Percentiles rank a stretch among this genome's conserved stretches.
phyloP scores from a whole-genome alignment of 2,329 filamentous ascomycete species.

The Hansfordia pulvinata region DNA sequence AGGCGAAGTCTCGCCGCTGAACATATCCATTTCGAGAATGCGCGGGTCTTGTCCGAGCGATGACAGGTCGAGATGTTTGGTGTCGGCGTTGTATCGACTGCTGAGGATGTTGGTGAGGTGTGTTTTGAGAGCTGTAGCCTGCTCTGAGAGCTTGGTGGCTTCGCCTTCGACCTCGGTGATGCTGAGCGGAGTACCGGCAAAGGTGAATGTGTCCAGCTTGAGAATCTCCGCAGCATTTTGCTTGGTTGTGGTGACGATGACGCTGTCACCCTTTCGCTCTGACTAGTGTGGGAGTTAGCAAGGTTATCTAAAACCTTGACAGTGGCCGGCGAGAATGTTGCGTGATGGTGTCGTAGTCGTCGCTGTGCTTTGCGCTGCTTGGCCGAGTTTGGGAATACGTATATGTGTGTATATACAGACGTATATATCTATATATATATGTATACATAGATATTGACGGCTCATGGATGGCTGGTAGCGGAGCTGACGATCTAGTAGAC shows the following conservation, averaged over 20 bases:
- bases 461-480: no score
- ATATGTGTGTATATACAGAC: conserved; percentile 9
- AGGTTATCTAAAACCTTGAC: conserved; percentile 22
- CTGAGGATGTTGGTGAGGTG: conserved; percentile 60
- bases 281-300: conserved; percentile 52
- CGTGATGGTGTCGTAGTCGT: conserved; percentile 22
- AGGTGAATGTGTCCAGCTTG: conserved; percentile 54
- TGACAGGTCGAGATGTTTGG: conserved; percentile 76
- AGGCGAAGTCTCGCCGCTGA: conserved; percentile 54
- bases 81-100: conserved; percentile 55
- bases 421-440: no score
- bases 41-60: conserved; percentile 58
- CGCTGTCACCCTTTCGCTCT: conserved; percentile 52
- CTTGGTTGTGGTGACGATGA: conserved; percentile 53
- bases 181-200: conserved; percentile 50
- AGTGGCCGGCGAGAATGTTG: conserved; percentile 22
- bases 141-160: conserved; percentile 27
- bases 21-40: conserved; percentile 62
- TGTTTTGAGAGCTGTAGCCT: conserved; percentile 47
- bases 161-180: conserved; percentile 32
- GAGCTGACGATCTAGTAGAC: no score
- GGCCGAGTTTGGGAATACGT: conserved; percentile 24
- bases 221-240: conserved; percentile 51
- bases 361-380: conserved; percentile 24
- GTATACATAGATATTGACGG: no score